phyloP scores from a whole-genome alignment of 2,329 filamentous ascomycete species.

The Colletotrichum sp. region DNA sequence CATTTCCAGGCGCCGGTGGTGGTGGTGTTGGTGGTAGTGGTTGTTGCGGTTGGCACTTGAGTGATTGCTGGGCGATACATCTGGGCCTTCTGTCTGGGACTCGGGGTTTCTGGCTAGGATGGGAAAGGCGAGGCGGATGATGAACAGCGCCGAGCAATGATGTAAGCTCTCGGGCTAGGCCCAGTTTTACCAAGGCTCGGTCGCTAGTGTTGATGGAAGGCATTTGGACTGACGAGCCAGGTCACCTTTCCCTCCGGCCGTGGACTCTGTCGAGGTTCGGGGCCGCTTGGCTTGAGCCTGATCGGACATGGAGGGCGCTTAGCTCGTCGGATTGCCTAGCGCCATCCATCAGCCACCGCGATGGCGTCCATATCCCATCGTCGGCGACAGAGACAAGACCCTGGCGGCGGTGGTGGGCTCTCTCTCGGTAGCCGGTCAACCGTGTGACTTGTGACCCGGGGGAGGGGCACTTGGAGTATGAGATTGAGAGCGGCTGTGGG shows the following conservation, averaged over 20 bases:
- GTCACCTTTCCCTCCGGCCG: background rate
- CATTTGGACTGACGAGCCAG: slow-evolving; percentile 7
- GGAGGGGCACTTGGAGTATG: background rate
- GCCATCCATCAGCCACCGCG: background rate
- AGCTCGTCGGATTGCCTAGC: slow-evolving; percentile 6
- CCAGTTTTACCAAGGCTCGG: slow-evolving; percentile 3
- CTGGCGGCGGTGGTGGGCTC: background rate
- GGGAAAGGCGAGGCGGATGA: background rate
- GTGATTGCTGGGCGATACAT: background rate
- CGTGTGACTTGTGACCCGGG: background rate
- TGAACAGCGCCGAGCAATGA: slow-evolving; percentile 9
- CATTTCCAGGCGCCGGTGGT: slow-evolving; percentile 8
- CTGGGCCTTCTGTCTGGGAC: background rate
- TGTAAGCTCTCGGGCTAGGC: slow-evolving; percentile 15
- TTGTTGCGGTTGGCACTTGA: background rate
- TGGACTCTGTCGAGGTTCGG: background rate
- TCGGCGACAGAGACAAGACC: background rate
- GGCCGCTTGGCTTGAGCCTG: background rate
- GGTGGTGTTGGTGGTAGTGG: background rate
- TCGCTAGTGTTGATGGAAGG: slow-evolving; percentile 9
- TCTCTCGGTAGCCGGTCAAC: background rate
- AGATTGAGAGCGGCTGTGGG: background rate
- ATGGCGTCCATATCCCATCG: background rate
- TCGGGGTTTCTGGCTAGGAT: background rate
- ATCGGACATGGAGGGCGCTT: slow-evolving; percentile 14